phyloP scores from a whole-genome alignment of 2,329 filamentous ascomycete species.

The Raffaelea albimanens region DNA sequence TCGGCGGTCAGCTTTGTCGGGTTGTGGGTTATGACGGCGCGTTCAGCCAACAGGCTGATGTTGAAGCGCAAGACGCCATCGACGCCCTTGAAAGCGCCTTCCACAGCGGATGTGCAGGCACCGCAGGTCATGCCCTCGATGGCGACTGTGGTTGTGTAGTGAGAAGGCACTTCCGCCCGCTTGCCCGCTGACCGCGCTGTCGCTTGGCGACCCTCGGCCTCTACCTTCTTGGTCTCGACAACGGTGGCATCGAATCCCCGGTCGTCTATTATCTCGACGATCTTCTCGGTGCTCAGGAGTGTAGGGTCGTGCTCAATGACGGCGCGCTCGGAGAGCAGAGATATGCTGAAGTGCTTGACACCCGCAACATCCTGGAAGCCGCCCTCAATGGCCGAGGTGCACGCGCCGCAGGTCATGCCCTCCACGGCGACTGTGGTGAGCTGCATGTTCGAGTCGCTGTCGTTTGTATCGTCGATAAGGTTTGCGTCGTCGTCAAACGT shows the following conservation, averaged over 20 bases:
- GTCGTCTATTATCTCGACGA: constrained; percentile 54
- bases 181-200: constrained; percentile 33
- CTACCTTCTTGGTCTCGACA: constrained; percentile 55
- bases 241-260: constrained; percentile 75
- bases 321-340: constrained; percentile 74
- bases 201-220: constrained; percentile 17
- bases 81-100: constrained; percentile 67
- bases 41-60: constrained; percentile 86
- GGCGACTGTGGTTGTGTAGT: constrained; percentile 70
- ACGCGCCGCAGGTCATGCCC: constrained; percentile 88
- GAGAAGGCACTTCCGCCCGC: constrained; percentile 21
- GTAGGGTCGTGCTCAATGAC: constrained; percentile 69
- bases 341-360: constrained; percentile 70
- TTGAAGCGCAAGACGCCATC: constrained; percentile 83
- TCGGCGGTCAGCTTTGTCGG: constrained; percentile 59
- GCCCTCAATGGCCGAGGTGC: constrained; percentile 75
- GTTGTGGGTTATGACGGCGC: constrained; percentile 81
- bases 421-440: constrained; percentile 70
- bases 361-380: constrained; percentile 68
- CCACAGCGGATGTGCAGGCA: constrained; percentile 86
- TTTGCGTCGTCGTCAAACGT: constrained; percentile 20
- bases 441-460: constrained; percentile 32
- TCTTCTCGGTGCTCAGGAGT: constrained; percentile 40
- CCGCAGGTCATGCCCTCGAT: constrained; percentile 98
- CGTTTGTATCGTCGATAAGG: constrained; percentile 24